Conservation (phyloP, 257 asterid genomes). For the Linaria vulgaris region DNA sequence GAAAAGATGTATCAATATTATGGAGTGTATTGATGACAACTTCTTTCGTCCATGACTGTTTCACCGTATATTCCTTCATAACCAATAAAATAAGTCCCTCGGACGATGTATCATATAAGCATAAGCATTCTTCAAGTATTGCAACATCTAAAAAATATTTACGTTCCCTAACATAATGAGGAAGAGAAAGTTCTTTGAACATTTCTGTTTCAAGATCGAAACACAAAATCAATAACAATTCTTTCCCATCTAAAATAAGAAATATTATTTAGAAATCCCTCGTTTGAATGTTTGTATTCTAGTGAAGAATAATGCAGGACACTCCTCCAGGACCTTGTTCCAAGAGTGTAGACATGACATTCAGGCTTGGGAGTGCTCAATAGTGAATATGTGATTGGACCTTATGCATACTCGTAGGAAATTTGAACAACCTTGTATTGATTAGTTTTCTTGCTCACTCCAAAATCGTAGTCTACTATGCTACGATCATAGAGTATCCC, state of each 20-base stretch:
- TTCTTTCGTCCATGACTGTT: slow-evolving; percentile 37
- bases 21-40: slow-evolving; percentile 27
- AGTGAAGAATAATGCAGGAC: not conserved
- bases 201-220: slow-evolving; percentile 42
- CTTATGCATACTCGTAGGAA: slow-evolving; percentile 9
- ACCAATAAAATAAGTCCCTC: slow-evolving; percentile 38
- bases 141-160: slow-evolving; percentile 6
- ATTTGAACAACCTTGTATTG: slow-evolving; percentile 25
- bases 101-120: slow-evolving; percentile 36
- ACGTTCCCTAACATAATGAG: slow-evolving; percentile 5
- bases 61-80: slow-evolving; percentile 46
- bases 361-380: slow-evolving; percentile 19
- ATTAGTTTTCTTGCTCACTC: slow-evolving; percentile 26
- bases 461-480: slow-evolving; percentile 38
- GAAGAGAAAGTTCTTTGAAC: slow-evolving; percentile 13
- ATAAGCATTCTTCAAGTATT: slow-evolving; percentile 22
- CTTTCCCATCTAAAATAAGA: slow-evolving; percentile 41
- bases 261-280: slow-evolving; percentile 27
- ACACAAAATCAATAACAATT: slow-evolving; percentile 21
- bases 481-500: slow-evolving; percentile 10
- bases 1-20: not conserved
- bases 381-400: not conserved
- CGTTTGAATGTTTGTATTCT: not conserved
- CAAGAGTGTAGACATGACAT: slow-evolving; percentile 44
- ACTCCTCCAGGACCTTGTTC: slow-evolving; percentile 40